Evolutionary conservation across 2,329 filamentous ascomycete species (phyloP).

Genomic region (Stagonosporopsis cucurbitacearum): DNA sequence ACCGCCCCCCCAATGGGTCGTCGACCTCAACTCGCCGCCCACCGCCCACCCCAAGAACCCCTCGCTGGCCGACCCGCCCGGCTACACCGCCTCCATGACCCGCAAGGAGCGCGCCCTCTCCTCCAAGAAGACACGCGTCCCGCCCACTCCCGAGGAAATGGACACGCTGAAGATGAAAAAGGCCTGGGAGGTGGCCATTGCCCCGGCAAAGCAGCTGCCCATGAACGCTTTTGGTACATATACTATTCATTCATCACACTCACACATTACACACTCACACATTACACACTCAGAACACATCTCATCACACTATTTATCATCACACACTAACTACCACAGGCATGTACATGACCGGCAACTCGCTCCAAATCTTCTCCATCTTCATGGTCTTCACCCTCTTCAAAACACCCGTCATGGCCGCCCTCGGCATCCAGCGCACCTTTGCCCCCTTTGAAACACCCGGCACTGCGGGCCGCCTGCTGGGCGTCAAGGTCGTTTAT

Average conservation of each 20-base stretch:
- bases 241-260: too few relatives aligned
- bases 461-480: conserved; percentile 72
- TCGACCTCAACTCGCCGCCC: conserved; percentile 76
- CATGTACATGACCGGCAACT: conserved; percentile 99
- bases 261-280: too few relatives aligned
- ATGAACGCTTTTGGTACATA: conserved; percentile 92
- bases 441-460: conserved; percentile 91
- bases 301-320: neutral
- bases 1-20: conserved; percentile 78
- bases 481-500: conserved; percentile 87
- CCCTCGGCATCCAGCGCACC: conserved; percentile 82
- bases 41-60: conserved; percentile 68
- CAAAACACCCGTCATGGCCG: conserved; percentile 89
- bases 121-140: conserved; percentile 61
- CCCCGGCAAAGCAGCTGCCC: conserved; percentile 88
- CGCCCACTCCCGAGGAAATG: conserved; percentile 82
- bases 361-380: conserved; percentile 97
- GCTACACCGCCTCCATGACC: conserved; percentile 67
- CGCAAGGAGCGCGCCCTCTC: conserved; percentile 48
- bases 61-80: conserved; percentile 82
- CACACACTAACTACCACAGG: conserved; percentile 29
- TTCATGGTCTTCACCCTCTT: conserved; percentile 99
- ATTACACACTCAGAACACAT: too few relatives aligned
- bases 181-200: conserved; percentile 95
- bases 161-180: conserved; percentile 98